Evolutionary conservation across 208 protist species (phyloP).

Genomic region (Porcisia deanei): DNA sequence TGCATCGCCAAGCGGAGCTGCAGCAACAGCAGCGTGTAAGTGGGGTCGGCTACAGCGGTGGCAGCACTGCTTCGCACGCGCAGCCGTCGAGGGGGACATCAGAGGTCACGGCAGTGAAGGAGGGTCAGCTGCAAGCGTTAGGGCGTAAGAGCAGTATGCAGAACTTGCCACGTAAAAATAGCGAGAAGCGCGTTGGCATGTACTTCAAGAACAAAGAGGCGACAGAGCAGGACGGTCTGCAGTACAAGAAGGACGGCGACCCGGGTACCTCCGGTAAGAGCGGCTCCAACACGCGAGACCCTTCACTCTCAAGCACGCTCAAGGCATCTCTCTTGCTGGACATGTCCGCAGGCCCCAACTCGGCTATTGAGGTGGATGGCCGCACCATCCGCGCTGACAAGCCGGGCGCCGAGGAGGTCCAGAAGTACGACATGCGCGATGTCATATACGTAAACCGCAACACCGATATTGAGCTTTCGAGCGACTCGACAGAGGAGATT

Average conservation of each 20-base stretch:
- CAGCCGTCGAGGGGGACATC: constrained; percentile 23
- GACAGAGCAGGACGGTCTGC: constrained; percentile 32
- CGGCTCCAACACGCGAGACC: constrained; percentile 31
- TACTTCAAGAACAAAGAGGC: constrained; percentile 83
- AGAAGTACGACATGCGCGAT: constrained; percentile 72
- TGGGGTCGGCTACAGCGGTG: background rate
- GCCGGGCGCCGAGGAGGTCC: constrained; percentile 54
- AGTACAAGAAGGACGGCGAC: constrained; percentile 80
- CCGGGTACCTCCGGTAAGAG: constrained; percentile 38
- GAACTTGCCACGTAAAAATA: constrained; percentile 49
- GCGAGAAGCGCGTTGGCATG: constrained; percentile 76
- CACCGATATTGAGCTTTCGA: constrained; percentile 41
- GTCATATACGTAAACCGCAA: constrained; percentile 41
- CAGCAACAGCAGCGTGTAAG: constrained; percentile 13
- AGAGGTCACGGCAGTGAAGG: constrained; percentile 29
- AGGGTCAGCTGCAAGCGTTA: constrained; percentile 38
- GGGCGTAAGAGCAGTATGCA: constrained; percentile 43
- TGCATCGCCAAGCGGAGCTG: constrained; percentile 21
- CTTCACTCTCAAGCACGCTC: constrained; percentile 51
- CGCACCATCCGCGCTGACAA: constrained; percentile 49
- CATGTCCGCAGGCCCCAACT: constrained; percentile 15
- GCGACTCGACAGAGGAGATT: constrained; percentile 59
- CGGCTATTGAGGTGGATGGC: constrained; percentile 50
- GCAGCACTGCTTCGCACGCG: constrained; percentile 10
- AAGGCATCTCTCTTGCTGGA: constrained; percentile 62